Conservation (phyloP, 768 basidiomycete genomes). For the Rhizopogon rudus region DNA sequence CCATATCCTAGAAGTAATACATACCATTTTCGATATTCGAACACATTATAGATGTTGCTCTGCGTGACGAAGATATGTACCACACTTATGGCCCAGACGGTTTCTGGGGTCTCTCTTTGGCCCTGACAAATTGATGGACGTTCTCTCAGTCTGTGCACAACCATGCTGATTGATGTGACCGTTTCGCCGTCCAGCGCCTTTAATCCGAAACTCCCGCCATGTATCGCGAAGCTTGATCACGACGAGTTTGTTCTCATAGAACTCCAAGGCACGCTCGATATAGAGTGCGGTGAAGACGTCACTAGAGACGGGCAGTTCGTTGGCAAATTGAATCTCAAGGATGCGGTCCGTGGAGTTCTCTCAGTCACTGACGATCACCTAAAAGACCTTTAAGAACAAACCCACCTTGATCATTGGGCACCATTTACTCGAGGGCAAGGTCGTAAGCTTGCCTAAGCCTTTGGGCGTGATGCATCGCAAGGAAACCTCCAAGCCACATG, state of each 20-base stretch:
- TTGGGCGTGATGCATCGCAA: conserved; percentile 68
- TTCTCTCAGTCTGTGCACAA: background rate
- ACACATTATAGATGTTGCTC: no score
- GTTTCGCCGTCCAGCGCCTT: conserved; percentile 29
- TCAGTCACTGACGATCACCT: background rate
- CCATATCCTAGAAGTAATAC: no score
- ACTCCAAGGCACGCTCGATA: conserved; percentile 78
- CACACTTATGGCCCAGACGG: background rate
- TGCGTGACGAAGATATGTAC: no score
- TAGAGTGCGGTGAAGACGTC: conserved; percentile 46
- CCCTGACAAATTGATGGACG: background rate
- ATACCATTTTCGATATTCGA: no score
- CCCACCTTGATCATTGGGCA: conserved; percentile 81
- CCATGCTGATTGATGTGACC: conserved; percentile 65
- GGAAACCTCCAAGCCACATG: conserved; percentile 6
- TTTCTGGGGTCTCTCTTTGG: background rate
- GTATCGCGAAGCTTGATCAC: conserved; percentile 68
- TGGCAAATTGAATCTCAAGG: conserved; percentile 68
- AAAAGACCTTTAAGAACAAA: conserved; percentile 47
- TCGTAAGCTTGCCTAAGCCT: conserved; percentile 72
- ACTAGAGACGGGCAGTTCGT: conserved; percentile 69
- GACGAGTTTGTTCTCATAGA: conserved; percentile 83
- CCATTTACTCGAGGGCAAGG: conserved; percentile 86
- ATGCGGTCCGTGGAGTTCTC: conserved; percentile 39
- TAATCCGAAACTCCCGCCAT: conserved; percentile 48